Percentiles rank a stretch among this genome's conserved stretches.
phyloP scores from a whole-genome alignment of 768 basidiomycete species.

The Macrolepiota dolichaula region DNA sequence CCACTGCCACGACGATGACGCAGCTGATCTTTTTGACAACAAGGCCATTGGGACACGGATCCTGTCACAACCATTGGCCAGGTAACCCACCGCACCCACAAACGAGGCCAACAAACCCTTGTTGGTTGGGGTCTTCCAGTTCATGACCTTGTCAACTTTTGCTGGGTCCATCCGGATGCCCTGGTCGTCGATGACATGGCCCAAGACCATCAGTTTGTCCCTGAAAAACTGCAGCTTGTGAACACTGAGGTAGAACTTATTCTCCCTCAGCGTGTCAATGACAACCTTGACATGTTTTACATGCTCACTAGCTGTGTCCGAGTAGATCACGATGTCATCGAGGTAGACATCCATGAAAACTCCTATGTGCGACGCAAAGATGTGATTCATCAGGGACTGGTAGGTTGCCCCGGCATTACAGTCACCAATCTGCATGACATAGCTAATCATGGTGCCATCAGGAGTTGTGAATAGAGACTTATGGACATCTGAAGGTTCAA shows the following conservation, averaged over 20 bases:
- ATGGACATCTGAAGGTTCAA: constrained; percentile 22
- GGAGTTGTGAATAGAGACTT: constrained; percentile 27
- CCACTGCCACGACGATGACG: constrained; percentile 17
- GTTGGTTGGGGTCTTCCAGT: constrained; percentile 15
- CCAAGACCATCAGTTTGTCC: constrained; percentile 26
- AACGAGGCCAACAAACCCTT: constrained; percentile 25
- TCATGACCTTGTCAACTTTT: too few relatives aligned
- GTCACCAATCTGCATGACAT: constrained; percentile 31
- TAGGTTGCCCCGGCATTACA: constrained; percentile 35
- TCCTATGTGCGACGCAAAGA: constrained; percentile 29
- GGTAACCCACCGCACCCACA: constrained; percentile 33
- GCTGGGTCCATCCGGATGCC: constrained; percentile 34
- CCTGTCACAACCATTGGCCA: constrained; percentile 20
- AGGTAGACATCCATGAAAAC: constrained; percentile 28
- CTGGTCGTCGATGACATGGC: constrained; percentile 26
- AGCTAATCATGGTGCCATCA: constrained; percentile 38
- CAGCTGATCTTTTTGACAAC: constrained; percentile 18
- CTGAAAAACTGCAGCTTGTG: constrained; percentile 7
- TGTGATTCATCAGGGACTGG: constrained; percentile 39
- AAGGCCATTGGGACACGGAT: constrained; percentile 27
- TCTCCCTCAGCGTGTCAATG: constrained; percentile 18
- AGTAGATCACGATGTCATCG: constrained; percentile 31
- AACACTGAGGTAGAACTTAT: too few relatives aligned
- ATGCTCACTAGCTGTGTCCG: constrained; percentile 29
- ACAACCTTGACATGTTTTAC: constrained; percentile 20